phyloP scores from a whole-genome alignment of 768 basidiomycete species.

The Lactifluus piperatus region DNA sequence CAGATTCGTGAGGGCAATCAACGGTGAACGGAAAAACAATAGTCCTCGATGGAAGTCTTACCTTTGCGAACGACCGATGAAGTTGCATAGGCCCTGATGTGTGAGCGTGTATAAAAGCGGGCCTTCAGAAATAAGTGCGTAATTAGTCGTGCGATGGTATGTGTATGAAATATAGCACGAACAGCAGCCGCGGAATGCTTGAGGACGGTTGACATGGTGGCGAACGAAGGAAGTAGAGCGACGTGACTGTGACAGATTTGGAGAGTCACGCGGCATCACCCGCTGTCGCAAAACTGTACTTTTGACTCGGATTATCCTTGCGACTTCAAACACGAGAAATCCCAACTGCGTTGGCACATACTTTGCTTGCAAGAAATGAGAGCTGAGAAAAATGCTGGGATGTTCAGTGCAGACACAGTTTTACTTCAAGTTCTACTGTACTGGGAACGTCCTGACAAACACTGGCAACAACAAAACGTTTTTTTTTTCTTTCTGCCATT shows the following conservation, averaged over 20 bases:
- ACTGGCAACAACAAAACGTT: no score
- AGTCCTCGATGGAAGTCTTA: conserved; percentile 29
- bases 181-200: conserved; percentile 45
- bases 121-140: conserved; percentile 31
- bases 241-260: neutral
- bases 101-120: conserved; percentile 37
- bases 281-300: no score
- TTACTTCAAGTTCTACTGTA: no score
- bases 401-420: no score
- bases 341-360: no score
- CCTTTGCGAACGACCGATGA: conserved; percentile 57
- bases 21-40: neutral
- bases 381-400: no score
- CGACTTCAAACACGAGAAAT: no score
- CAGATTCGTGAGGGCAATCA: neutral
- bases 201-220: conserved; percentile 59
- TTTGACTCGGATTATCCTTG: no score
- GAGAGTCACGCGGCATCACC: neutral
- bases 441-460: no score
- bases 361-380: no score
- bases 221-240: neutral
- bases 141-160: neutral
- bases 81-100: conserved; percentile 50
- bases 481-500: no score
- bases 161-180: conserved; percentile 1